Evolutionary conservation across 2,329 filamentous ascomycete species (phyloP), one percentile per base, ranked within the genome.

Genomic region (Cladophialophora psammophila): DNA sequence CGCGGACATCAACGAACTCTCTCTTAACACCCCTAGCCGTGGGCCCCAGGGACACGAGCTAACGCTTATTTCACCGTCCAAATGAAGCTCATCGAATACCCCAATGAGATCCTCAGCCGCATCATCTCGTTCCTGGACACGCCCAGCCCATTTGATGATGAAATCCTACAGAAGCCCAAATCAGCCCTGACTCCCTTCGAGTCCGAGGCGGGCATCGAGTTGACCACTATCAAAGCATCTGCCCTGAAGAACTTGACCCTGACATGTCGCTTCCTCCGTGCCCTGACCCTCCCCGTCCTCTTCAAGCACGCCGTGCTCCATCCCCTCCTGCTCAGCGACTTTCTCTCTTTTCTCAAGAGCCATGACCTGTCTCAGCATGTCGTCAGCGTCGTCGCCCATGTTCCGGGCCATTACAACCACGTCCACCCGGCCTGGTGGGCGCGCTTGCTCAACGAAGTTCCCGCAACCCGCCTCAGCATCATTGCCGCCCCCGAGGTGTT

Each of bases 401-500:
- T 59, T 80, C 79, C 7, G 74, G 77, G 63, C 78, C 79, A 57
- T 78, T 77, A 60, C 79, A 79, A 58, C 81, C 83, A 36, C 72
- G 76, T 36, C 74, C 74, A 78, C 66, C 73, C 72, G 63, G 81
- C 59, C 76, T 82, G 86, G 72, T 91, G 86, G 89, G 80, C 80
- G 63, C 80, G 80, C 20, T 69, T 91, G 1, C 85, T 91, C 56
- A 75, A 79, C 5, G 75, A 81, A 18, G 76, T 90, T 6, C 65
- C 68, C 36, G 81, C 87, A 7, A 68, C 80, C 55, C 79, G 82
- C 53, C 75, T 90, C 66, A 86, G 85, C 7, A 78, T 90, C 62
- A 76, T 88, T 55, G 88, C 89, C 0, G 86, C 89, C 6, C 88
- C 90, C 0, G 80, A 84, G 3, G 85, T 87, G 18, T 80, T 93